A percentile compares a stretch with the other conserved stretches of the same genome.
Evolutionary conservation across 176 grass and related monocot genomes (phyloP).

Genomic region (Echinochloa phyllopogon): DNA sequence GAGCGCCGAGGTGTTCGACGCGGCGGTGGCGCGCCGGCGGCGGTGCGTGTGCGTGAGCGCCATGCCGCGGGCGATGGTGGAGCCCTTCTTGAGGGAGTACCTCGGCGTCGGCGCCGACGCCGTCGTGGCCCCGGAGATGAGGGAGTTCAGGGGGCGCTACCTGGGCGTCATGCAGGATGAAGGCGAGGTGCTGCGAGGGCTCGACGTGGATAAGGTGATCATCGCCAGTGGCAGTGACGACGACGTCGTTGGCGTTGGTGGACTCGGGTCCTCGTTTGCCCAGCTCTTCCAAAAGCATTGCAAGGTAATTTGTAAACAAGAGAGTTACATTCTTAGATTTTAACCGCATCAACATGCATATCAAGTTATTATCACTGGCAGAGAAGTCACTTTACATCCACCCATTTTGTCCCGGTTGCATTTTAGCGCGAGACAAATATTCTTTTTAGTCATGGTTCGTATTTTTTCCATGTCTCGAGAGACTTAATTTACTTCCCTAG

Average conservation of each 20-base stretch:
- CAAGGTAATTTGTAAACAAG: conserved; percentile 39
- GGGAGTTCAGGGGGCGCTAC: conserved; percentile 56
- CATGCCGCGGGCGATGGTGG: conserved; percentile 78
- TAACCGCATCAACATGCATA: not conserved
- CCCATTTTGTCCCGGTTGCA: too few relatives aligned
- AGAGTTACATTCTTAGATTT: not conserved
- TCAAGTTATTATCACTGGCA: not conserved
- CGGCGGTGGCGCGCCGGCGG: conserved; percentile 9
- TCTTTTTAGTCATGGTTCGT: too few relatives aligned
- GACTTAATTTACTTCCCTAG: too few relatives aligned
- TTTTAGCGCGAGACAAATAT: too few relatives aligned
- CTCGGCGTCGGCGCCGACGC: conserved; percentile 61
- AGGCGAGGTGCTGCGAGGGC: conserved; percentile 7
- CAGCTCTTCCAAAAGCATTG: conserved; percentile 45
- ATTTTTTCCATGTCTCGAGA: too few relatives aligned
- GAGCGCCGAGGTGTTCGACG: conserved; percentile 64
- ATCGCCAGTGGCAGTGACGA: not conserved
- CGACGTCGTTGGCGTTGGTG: conserved; percentile 36
- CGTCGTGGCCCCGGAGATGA: conserved; percentile 65
- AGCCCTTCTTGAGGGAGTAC: conserved; percentile 64
- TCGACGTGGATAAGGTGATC: conserved; percentile 40
- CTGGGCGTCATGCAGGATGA: conserved; percentile 61
- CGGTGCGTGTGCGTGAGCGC: conserved; percentile 67
- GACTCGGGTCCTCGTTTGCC: conserved; percentile 10
- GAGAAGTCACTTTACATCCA: too few relatives aligned